Evolutionary conservation across 1,139 yeast genomes (phyloP).

Genomic region (Suhomyces chickasaworum): DNA sequence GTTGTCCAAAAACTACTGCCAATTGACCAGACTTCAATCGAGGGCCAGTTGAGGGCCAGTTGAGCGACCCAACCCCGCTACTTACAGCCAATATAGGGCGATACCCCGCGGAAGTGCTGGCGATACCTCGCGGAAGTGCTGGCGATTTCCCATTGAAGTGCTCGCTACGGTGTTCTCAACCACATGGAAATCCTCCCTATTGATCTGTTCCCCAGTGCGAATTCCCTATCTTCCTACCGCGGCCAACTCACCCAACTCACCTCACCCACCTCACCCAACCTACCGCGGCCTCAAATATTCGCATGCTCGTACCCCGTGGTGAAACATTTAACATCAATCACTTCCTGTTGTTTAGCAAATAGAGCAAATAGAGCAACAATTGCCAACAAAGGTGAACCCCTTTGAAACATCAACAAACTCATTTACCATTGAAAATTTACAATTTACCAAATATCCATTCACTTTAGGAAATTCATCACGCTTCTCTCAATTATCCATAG

Average conservation of each 20-base stretch:
- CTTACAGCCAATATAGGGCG: not conserved
- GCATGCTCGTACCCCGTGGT: conserved; percentile 1
- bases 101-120: not conserved
- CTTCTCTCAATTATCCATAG: not conserved
- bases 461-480: too few relatives aligned
- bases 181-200: not conserved
- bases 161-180: too few relatives aligned
- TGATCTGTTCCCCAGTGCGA: too few relatives aligned
- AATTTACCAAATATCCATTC: not conserved
- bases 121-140: not conserved
- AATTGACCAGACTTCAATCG: too few relatives aligned
- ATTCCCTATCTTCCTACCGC: too few relatives aligned
- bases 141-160: too few relatives aligned
- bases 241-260: too few relatives aligned
- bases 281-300: not conserved
- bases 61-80: not conserved
- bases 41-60: too few relatives aligned
- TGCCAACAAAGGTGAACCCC: not conserved
- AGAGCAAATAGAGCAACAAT: not conserved
- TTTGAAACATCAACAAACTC: not conserved
- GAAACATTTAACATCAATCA: not conserved
- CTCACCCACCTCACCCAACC: too few relatives aligned
- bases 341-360: not conserved
- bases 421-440: too few relatives aligned
- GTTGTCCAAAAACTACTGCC: too few relatives aligned